Evolutionary conservation across 75 land plant genomes (phyloP).

Genomic region (Gnetum montanum): DNA sequence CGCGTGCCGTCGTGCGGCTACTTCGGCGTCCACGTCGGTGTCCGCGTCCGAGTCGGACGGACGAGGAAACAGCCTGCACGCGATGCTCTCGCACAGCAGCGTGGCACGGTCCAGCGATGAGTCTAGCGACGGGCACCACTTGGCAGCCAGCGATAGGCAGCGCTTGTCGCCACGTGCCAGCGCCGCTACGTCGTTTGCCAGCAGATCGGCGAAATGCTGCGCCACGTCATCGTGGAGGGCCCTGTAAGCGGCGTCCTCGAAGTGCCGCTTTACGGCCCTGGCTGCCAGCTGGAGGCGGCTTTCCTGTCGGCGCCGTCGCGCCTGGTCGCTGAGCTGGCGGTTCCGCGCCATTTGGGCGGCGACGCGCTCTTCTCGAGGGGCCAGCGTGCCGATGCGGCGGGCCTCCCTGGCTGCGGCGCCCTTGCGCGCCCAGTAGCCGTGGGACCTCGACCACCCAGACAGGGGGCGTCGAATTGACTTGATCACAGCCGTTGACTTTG

Average conservation of each 20-base stretch:
- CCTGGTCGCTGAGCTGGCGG: constrained; percentile 14
- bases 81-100: constrained; percentile 45
- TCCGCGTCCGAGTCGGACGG: constrained; percentile 13
- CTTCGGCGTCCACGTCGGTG: constrained; percentile 25
- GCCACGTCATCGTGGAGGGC: constrained; percentile 33
- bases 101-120: constrained; percentile 38
- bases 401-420: constrained; percentile 17
- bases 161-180: constrained; percentile 12
- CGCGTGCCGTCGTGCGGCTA: constrained; percentile 22
- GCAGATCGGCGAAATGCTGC: constrained; percentile 37
- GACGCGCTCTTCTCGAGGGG: constrained; percentile 23
- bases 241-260: constrained; percentile 21
- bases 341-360: constrained; percentile 8
- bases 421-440: constrained; percentile 14
- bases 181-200: constrained; percentile 20
- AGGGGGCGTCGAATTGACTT: neutral
- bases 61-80: constrained; percentile 33
- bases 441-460: no score
- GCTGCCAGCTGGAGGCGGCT: constrained; percentile 17
- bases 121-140: constrained; percentile 69
- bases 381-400: constrained; percentile 2
- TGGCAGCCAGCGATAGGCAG: constrained; percentile 42
- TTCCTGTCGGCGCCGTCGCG: constrained; percentile 20
- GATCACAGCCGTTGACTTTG: neutral
- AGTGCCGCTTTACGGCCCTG: constrained; percentile 26